Evolutionary conservation across 179 eudicot genomes (phyloP), one percentile per base, ranked within the genome.

Genomic region (Drosera spatulata): DNA sequence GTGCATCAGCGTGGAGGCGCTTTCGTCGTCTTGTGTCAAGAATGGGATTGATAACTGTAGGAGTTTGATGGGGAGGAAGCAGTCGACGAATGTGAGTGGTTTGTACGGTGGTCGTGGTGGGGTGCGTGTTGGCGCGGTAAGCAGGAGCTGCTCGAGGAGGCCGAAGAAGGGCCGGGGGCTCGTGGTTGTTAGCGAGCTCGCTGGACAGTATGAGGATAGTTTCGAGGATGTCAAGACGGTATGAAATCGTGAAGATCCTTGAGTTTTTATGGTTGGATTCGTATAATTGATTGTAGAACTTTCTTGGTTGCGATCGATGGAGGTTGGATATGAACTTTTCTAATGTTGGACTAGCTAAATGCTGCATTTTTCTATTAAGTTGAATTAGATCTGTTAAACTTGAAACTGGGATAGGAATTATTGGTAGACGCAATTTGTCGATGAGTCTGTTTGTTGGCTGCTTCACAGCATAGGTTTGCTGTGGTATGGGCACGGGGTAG

Each of bases 181-280:
- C 39, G 75, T 75, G 70, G 71, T 88, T 59, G 84, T 77, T 50
- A 70, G 46, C 64, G 80, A 88, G 39, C 57, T 91, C 65, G 98
- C 72, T 41, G 98, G 95, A 6, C 96, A 91, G 61, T 91, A 91
- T 66, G 98, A 91, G 38, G 98, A 91, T 50, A 73, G 59, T 62
- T 91, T 88, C 47, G 89, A 72, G 57, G 98, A 91, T 74, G 91
- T 91, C 50, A 88, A 88, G 73, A 54, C 69, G 71, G 98, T 91
- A 80, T 75, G 72, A 10, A 59, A 42, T 5, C 33, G 33, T 22
- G 33, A 22, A 22, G 33, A 22, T 22, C 0, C 33, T 22, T 22
- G 33, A 22, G 33, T 22, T 22, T 22, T 22, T 22, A 22, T 22
- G 33, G 33, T 22, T 22, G 33, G 1, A 22, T 22, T 22, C 33